Base-by-base conservation (phyloP, 768 basidiomycete genomes). In the Macrolepiota dolichaula region DNA sequence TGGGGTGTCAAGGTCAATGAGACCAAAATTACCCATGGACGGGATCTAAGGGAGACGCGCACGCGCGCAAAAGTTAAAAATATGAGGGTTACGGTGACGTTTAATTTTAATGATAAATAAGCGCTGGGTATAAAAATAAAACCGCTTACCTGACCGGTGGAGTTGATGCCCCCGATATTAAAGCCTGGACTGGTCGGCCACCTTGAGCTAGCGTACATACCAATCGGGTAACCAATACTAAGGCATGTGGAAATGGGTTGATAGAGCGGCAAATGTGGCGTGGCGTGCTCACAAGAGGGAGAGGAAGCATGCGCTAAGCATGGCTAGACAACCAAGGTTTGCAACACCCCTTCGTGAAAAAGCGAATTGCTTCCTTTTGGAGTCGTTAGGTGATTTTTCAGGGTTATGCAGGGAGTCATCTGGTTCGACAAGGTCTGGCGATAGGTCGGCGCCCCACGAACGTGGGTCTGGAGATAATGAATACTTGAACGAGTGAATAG, bases 381-480 rank as follows among this genome's bases (percentile, higher is more conserved):
- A 68, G 19, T 72, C 68, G 64, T 64, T 67, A 35, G 64, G 61
- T 7, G 68, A 62, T 32, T 67, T 68, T 60, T 85, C 79, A 29
- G 90, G 90, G 63, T 90, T 83, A 69, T 92, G 90, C 19, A 92
- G 74, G 50, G 83, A 82, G 69, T 92, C 91, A 69, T 92, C 90
- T 5, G 83, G 70, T 64, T 92, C 90, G 24, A 80, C 74, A 44
- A 77, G 63, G 68, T 84, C 80, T 4, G 78, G 76, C 22, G 79
- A 83, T 42, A 88, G 67, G 67, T 83, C 81, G 22, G 81, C 80
- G 22, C 87, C 86, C 89, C 89, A 91, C 24, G 76, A 74, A 17
- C 81, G 78, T 13, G 88, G 88, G 66, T 92, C 89, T 12, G 85
- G 78, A 2, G 85, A 76, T 17, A 91, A 75, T 10, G 85, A 81